A percentile compares a stretch with the other conserved stretches of the same genome.
These are phyloP conservation scores for Aurifilum marmelostoma DNA, from an alignment of 2,329 filamentous ascomycete genomes.

Conservation along the genomic window DNA sequence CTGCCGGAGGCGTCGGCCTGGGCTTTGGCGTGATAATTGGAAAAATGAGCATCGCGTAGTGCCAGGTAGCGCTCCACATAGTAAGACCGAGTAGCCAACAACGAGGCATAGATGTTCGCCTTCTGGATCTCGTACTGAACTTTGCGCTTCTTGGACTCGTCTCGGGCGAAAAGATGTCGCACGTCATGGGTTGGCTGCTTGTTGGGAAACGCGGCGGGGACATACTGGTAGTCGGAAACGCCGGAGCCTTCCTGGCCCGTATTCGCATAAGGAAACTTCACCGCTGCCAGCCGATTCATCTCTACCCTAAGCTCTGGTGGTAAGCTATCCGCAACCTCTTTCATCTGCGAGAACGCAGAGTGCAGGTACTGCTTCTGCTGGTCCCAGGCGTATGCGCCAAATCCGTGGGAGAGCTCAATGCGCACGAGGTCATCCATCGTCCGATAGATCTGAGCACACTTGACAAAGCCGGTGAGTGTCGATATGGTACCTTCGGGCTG, in stretches of 20 bases:
- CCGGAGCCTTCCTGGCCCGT: conserved; percentile 40
- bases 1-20: conserved; percentile 38
- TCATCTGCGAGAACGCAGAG: conserved; percentile 71
- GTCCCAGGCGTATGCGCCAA: conserved; percentile 75
- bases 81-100: conserved; percentile 80
- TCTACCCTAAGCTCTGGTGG: conserved; percentile 63
- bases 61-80: conserved; percentile 86
- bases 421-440: conserved; percentile 79
- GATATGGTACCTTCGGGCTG: conserved; percentile 72
- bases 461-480: conserved; percentile 78
- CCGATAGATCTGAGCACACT: conserved; percentile 75
- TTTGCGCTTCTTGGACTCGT: conserved; percentile 55
- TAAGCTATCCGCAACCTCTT: conserved; percentile 67
- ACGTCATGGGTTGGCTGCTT: conserved; percentile 54
- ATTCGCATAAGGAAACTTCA: conserved; percentile 39
- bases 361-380: conserved; percentile 76
- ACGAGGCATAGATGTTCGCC: conserved; percentile 83
- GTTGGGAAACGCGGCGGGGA: conserved; percentile 53
- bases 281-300: conserved; percentile 50
- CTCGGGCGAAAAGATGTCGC: conserved; percentile 51
- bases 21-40: conserved; percentile 46
- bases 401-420: conserved; percentile 82
- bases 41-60: conserved; percentile 67
- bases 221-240: conserved; percentile 55
- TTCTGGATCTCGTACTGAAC: conserved; percentile 90